Evolutionary conservation across 1,284 basidiomycete species (phyloP).

Genomic region (Heterobasidion parviporum): DNA sequence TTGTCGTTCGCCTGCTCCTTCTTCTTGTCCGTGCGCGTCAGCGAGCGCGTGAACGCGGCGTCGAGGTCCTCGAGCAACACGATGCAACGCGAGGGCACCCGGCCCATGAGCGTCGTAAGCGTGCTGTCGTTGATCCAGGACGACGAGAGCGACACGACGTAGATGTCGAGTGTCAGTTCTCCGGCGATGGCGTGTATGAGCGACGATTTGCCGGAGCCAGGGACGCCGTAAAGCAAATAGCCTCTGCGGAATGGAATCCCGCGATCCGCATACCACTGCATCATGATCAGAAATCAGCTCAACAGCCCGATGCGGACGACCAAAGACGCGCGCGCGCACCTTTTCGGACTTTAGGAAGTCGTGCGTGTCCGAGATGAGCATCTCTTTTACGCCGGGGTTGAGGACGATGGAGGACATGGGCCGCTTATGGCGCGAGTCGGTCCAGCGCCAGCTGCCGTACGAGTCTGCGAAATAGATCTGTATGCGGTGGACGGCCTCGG

Average conservation of each 20-base stretch:
- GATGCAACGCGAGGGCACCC: constrained; percentile 76
- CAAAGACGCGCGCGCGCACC: constrained; percentile 25
- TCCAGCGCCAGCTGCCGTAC: constrained; percentile 81
- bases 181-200: constrained; percentile 81
- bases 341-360: constrained; percentile 78
- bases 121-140: constrained; percentile 75
- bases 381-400: constrained; percentile 78
- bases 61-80: constrained; percentile 80
- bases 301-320: neutral
- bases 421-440: constrained; percentile 73
- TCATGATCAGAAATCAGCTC: neutral
- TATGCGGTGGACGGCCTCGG: constrained; percentile 72
- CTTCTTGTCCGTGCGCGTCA: constrained; percentile 29
- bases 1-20: constrained; percentile 37
- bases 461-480: constrained; percentile 82
- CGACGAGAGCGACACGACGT: constrained; percentile 67
- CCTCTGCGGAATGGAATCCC: constrained; percentile 78
- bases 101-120: constrained; percentile 71
- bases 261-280: constrained; percentile 40
- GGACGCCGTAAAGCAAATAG: constrained; percentile 78
- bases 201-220: constrained; percentile 75
- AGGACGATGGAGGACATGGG: constrained; percentile 75
- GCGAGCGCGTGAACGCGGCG: constrained; percentile 72
- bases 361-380: constrained; percentile 69
- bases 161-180: constrained; percentile 74